These are phyloP conservation scores for Pseudopithomyces maydicus DNA, from an alignment of 2,329 filamentous ascomycete genomes.

Conservation along the genomic window DNA sequence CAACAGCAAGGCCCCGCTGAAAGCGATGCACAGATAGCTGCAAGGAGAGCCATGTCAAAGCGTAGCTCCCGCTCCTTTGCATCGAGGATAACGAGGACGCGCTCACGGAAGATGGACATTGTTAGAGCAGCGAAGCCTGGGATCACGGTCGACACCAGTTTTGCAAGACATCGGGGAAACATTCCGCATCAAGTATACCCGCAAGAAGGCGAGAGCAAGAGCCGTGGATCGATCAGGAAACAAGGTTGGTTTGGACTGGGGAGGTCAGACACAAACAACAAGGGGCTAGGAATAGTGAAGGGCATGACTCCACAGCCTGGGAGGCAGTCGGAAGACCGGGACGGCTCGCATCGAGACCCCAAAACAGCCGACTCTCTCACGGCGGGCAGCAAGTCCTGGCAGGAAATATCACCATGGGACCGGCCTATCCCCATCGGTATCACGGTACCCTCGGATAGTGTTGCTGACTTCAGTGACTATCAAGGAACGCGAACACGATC, in stretches of 20 bases:
- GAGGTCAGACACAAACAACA: constrained; percentile 33
- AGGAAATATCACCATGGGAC: constrained; percentile 69
- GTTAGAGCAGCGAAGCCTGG: constrained; percentile 62
- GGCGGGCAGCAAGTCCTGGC: constrained; percentile 36
- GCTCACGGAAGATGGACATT: constrained; percentile 66
- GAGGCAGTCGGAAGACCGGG: constrained; percentile 3
- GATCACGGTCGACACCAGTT: constrained; percentile 73
- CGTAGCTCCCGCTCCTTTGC: constrained; percentile 39
- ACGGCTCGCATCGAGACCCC: constrained; percentile 20
- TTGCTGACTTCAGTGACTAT: constrained; percentile 47
- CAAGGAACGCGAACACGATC: constrained; percentile 43
- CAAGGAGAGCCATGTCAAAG: constrained; percentile 34
- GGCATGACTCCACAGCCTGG: constrained; percentile 37
- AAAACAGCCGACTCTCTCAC: constrained; percentile 36
- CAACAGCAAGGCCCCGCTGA: constrained; percentile 26
- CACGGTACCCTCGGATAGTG: constrained; percentile 62
- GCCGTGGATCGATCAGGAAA: constrained; percentile 28
- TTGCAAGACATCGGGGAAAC: constrained; percentile 55
- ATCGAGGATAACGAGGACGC: constrained; percentile 49
- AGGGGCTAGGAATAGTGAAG: constrained; percentile 42
- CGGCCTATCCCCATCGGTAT: constrained; percentile 77
- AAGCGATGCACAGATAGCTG: constrained; percentile 32
- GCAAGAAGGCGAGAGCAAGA: constrained; percentile 30
- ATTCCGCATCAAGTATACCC: constrained; percentile 54
- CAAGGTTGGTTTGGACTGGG: constrained; percentile 37